These are phyloP conservation scores for Xylariaceae sp. DNA, from an alignment of 2,329 filamentous ascomycete genomes.

Conservation along the genomic window DNA sequence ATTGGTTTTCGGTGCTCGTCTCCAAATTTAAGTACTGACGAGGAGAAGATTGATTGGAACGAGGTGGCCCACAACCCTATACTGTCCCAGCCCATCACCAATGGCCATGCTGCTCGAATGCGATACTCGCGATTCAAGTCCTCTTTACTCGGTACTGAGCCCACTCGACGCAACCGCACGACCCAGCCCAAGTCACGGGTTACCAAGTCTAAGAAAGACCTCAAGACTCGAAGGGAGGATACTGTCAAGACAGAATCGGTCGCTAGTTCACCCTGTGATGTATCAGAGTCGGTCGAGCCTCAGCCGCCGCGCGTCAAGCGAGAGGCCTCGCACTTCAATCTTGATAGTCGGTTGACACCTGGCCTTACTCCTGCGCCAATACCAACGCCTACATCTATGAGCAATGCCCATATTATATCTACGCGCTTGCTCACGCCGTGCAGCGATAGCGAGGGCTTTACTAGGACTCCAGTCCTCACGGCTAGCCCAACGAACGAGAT, in stretches of 20 bases:
- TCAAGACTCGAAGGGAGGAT: constrained; percentile 34
- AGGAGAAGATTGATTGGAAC: constrained; percentile 53
- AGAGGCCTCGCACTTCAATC: constrained; percentile 28
- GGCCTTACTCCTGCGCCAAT: constrained; percentile 27
- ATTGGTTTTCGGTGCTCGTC: no score
- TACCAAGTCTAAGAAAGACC: constrained; percentile 41
- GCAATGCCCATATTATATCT: constrained; percentile 30
- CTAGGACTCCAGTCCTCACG: constrained; percentile 23
- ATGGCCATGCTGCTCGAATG: constrained; percentile 59
- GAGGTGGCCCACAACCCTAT: constrained; percentile 51
- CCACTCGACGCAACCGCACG: constrained; percentile 42
- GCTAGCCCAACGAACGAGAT: constrained; percentile 31
- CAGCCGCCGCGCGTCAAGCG: constrained; percentile 33
- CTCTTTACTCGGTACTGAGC: constrained; percentile 43
- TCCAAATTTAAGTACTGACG: no score
- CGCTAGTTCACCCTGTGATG: constrained; percentile 12
- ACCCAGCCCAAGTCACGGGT: constrained; percentile 36
- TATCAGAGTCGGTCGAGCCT: constrained; percentile 16
- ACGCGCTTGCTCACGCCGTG: constrained; percentile 45
- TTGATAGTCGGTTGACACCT: constrained; percentile 23
- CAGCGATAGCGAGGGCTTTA: constrained; percentile 44
- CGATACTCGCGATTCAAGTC: constrained; percentile 50
- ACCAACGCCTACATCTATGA: constrained; percentile 7
- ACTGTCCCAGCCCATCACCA: constrained; percentile 50
- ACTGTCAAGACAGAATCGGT: constrained; percentile 36